These are phyloP conservation scores for Podaxis sp. DNA, from an alignment of 768 basidiomycete genomes.

Conservation along the genomic window DNA sequence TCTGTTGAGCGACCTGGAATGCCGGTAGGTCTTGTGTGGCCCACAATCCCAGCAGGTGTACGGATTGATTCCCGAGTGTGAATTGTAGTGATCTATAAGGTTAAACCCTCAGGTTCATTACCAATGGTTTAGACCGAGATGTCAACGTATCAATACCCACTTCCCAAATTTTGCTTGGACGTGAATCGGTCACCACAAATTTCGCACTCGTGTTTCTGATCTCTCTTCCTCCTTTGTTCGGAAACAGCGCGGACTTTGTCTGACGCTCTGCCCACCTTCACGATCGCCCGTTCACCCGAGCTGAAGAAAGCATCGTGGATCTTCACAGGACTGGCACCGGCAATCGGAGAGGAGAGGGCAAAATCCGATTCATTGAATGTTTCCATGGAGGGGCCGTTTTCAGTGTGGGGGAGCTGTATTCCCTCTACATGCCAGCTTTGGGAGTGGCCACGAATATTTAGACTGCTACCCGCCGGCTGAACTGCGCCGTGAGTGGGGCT, in stretches of 20 bases:
- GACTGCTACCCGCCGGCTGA: not conserved
- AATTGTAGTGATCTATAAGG: not conserved
- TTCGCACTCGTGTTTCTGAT: not conserved
- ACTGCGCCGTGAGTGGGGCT: not conserved
- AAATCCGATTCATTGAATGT: not conserved
- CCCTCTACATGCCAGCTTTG: not conserved
- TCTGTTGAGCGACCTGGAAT: not conserved
- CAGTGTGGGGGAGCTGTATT: not conserved
- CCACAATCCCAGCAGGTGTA: not conserved
- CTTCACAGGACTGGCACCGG: not conserved
- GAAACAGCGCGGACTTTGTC: not conserved
- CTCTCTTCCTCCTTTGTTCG: not conserved
- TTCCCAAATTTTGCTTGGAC: not conserved
- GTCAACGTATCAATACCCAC: not conserved
- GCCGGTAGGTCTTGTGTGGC: not conserved
- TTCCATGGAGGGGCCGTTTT: not conserved
- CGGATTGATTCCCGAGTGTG: not conserved
- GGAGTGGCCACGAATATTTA: not conserved
- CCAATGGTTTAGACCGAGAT: not conserved
- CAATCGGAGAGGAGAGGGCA: not conserved
- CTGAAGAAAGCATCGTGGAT: not conserved
- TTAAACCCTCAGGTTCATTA: not conserved
- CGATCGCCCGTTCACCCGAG: not conserved
- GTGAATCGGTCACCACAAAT: not conserved
- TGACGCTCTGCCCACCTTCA: not conserved